Percentiles rank a stretch among this genome's conserved stretches.
Evolutionary conservation across 2,329 filamentous ascomycete genomes (phyloP).

Genomic region (Nannizzia gypsea): DNA sequence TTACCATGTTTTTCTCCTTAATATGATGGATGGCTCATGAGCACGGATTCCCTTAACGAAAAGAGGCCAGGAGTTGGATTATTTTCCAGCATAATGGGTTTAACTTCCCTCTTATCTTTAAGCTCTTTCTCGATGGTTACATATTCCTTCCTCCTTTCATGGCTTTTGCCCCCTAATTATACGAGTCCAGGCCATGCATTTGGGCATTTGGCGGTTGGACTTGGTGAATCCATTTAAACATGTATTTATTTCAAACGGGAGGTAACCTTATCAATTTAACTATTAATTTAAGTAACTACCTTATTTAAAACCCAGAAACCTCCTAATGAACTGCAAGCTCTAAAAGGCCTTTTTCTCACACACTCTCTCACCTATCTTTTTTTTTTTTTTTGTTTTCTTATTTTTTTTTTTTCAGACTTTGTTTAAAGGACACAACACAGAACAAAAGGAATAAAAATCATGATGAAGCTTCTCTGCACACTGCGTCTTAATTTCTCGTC

Average conservation of each 20-base stretch:
- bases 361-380: background rate
- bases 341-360: background rate
- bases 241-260: background rate
- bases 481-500: background rate
- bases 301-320: background rate
- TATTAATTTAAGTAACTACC: background rate
- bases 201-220: background rate
- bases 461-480: background rate
- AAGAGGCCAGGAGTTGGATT: background rate
- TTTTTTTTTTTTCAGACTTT: background rate
- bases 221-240: background rate
- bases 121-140: background rate
- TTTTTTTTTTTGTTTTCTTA: no score
- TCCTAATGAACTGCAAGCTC: background rate
- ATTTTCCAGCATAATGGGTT: background rate
- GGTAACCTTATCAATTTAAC: background rate
- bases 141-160: background rate
- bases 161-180: background rate
- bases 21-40: background rate
- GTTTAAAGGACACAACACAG: background rate
- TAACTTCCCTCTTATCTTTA: background rate
- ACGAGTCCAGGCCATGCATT: background rate
- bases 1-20: background rate
- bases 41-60: background rate
- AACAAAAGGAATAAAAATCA: background rate